Evolutionary conservation across 164 flowering plant species (phyloP).

Genomic region (Chimonanthus salicifolius): DNA sequence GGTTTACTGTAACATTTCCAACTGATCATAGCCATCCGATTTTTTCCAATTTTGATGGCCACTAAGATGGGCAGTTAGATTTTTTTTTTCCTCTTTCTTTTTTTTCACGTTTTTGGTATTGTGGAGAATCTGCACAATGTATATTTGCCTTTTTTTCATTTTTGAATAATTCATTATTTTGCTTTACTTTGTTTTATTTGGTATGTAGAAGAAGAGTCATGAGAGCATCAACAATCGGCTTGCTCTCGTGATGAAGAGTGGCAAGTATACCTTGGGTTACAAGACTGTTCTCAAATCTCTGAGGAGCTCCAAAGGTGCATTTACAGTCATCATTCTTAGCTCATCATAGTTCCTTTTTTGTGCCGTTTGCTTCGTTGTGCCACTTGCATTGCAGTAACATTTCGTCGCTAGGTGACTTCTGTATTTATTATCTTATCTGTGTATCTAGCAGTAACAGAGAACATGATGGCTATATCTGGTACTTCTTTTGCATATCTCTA

Average conservation of each 20-base stretch:
- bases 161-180: background rate
- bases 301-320: conserved; percentile 52
- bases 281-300: conserved; percentile 71
- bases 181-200: background rate
- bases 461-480: too few relatives aligned
- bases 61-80: background rate
- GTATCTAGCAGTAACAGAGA: background rate
- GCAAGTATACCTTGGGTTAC: conserved; percentile 71
- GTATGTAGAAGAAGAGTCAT: conserved; percentile 72
- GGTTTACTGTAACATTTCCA: too few relatives aligned
- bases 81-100: background rate
- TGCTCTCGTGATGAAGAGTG: conserved; percentile 89
- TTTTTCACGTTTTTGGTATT: background rate
- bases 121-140: background rate
- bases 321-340: too few relatives aligned
- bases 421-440: background rate
- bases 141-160: too few relatives aligned
- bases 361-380: background rate
- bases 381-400: background rate
- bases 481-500: too few relatives aligned
- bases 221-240: conserved; percentile 78
- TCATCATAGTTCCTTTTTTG: background rate
- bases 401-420: background rate
- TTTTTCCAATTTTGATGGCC: background rate
- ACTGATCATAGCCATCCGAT: background rate